phyloP scores from a whole-genome alignment of 768 basidiomycete genomes.

The Lentinula lateritia region DNA sequence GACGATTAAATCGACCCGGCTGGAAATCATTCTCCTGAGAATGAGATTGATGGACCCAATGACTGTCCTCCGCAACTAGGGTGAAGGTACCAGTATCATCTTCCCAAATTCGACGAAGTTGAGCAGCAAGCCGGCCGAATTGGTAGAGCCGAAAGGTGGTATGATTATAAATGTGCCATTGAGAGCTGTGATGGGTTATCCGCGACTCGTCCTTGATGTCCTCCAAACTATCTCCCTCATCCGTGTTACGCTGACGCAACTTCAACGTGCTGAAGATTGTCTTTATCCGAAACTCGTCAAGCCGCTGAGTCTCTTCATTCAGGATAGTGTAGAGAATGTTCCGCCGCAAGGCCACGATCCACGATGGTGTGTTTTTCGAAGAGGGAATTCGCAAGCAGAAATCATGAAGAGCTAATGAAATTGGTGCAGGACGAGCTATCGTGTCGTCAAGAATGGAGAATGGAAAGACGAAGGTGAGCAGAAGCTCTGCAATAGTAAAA shows the following conservation, averaged over 20 bases:
- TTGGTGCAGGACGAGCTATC: conserved; percentile 27
- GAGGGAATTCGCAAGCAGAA: conserved; percentile 28
- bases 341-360: conserved; percentile 28
- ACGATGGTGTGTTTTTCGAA: conserved; percentile 30
- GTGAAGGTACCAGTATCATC: conserved; percentile 32
- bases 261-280: conserved; percentile 21
- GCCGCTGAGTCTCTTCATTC: conserved; percentile 32
- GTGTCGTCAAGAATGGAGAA: conserved; percentile 35
- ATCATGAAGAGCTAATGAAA: conserved; percentile 27
- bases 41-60: conserved; percentile 29
- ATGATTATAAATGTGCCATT: conserved; percentile 31
- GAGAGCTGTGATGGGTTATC: conserved; percentile 20
- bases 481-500: conserved; percentile 17
- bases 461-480: conserved; percentile 17
- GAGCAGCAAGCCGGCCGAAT: conserved; percentile 30
- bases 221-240: conserved; percentile 9
- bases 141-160: conserved; percentile 30
- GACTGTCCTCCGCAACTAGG: conserved; percentile 29
- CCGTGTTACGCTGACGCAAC: conserved; percentile 7
- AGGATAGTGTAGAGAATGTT: conserved; percentile 33
- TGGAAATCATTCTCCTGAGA: conserved; percentile 5
- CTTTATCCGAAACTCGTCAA: conserved; percentile 31
- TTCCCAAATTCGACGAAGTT: conserved; percentile 31
- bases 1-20: not conserved
- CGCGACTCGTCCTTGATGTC: conserved; percentile 25